A percentile compares a stretch with the other conserved stretches of the same genome.
These are phyloP conservation scores for Fusarium praegraminearum DNA, from an alignment of 2,329 filamentous ascomycete genomes.

Conservation along the genomic window DNA sequence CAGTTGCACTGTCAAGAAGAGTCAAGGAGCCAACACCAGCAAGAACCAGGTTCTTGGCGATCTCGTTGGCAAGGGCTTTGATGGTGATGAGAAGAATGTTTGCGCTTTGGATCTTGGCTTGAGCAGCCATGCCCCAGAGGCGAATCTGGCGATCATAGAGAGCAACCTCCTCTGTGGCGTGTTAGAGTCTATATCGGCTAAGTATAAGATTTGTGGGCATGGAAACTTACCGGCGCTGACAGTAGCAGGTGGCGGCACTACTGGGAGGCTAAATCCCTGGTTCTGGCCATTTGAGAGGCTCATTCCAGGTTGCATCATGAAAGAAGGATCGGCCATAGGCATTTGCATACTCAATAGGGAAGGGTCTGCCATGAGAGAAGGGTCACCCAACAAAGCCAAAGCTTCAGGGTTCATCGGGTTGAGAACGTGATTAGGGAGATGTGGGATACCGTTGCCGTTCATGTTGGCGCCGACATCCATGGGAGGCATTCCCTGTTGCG, in stretches of 20 bases:
- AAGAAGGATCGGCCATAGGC: conserved; percentile 45
- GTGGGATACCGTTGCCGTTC: conserved; percentile 38
- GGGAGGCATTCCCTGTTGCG: conserved; percentile 10
- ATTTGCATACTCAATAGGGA: conserved; percentile 46
- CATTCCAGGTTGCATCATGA: conserved; percentile 50
- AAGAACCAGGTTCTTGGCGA: conserved; percentile 96
- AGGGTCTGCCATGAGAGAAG: conserved; percentile 45
- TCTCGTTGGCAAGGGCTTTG: conserved; percentile 89
- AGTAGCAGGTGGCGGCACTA: conserved; percentile 39
- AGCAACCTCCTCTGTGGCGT: conserved; percentile 84
- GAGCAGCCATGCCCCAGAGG: conserved; percentile 95
- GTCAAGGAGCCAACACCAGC: conserved; percentile 93
- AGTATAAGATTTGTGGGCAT: not conserved
- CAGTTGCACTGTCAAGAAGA: conserved; percentile 80
- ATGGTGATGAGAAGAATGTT: conserved; percentile 91
- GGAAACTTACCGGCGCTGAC: conserved; percentile 53
- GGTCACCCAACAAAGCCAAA: conserved; percentile 44
- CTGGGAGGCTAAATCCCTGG: conserved; percentile 43
- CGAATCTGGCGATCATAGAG: conserved; percentile 98
- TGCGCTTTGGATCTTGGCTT: conserved; percentile 90
- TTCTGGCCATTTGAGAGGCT: conserved; percentile 49
- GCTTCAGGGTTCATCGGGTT: conserved; percentile 42
- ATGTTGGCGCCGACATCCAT: conserved; percentile 19
- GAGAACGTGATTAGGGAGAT: conserved; percentile 39
- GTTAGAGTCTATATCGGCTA: conserved; percentile 19